phyloP scores from a whole-genome alignment of 2,329 filamentous ascomycete genomes.

The Eurotiales sp. region DNA sequence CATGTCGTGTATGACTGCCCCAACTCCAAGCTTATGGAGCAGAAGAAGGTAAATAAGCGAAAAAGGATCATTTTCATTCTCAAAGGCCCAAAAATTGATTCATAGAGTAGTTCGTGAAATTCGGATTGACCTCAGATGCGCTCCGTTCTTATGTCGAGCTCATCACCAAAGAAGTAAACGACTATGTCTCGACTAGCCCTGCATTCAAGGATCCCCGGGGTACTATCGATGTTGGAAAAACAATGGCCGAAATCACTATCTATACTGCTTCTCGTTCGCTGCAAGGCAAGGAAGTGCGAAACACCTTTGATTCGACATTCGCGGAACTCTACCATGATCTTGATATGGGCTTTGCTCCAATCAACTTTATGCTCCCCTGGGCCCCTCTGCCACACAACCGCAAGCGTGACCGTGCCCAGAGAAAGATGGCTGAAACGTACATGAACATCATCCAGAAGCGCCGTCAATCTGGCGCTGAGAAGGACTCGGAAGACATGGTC shows the following conservation, averaged over 20 bases:
- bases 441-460: conserved; percentile 66
- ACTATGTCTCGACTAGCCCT: conserved; percentile 53
- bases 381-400: conserved; percentile 72
- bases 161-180: conserved; percentile 68
- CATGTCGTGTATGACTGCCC: conserved; percentile 90
- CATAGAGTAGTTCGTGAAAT: conserved; percentile 60
- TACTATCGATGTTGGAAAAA: conserved; percentile 59
- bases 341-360: conserved; percentile 71
- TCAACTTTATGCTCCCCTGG: conserved; percentile 82
- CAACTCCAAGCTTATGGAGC: conserved; percentile 89
- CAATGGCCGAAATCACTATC: conserved; percentile 73
- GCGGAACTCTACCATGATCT: conserved; percentile 76
- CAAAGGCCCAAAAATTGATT: no score
- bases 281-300: conserved; percentile 72
- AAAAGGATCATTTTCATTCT: no score
- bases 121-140: conserved; percentile 57
- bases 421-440: conserved; percentile 67
- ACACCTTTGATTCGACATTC: conserved; percentile 66
- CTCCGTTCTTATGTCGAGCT: conserved; percentile 71
- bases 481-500: conserved; percentile 65
- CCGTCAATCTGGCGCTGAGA: conserved; percentile 44
- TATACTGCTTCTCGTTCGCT: conserved; percentile 75
- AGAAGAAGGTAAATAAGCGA: conserved; percentile 68
- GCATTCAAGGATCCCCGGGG: conserved; percentile 60
- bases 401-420: conserved; percentile 65